Percentiles rank a stretch among this genome's conserved stretches.
Conservation (phyloP, 2,329 filamentous ascomycete species). For the Septoria linicola region DNA sequence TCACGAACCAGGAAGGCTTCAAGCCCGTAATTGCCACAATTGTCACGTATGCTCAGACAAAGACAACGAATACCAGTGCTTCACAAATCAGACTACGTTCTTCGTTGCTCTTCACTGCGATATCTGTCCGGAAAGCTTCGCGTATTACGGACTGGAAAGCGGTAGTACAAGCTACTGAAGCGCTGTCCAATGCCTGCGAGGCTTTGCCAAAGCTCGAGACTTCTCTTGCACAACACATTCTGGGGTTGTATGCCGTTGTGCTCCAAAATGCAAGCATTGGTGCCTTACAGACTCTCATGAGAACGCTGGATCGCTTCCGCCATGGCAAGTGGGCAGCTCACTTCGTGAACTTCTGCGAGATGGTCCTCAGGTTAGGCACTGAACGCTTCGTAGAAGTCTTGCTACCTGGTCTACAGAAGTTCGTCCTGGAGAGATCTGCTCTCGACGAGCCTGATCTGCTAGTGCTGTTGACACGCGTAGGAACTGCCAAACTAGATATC, state of each 20-base stretch:
- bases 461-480: constrained; percentile 19
- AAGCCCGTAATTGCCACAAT: constrained; percentile 64
- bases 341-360: constrained; percentile 84
- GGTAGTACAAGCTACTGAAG: constrained; percentile 52
- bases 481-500: constrained; percentile 9
- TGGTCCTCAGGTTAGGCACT: constrained; percentile 70
- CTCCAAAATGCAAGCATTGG: constrained; percentile 79
- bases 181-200: constrained; percentile 34
- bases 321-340: constrained; percentile 64
- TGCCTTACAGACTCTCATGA: constrained; percentile 68
- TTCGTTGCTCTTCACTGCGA: constrained; percentile 63
- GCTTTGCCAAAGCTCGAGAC: constrained; percentile 23
- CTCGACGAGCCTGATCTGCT: constrained; percentile 9
- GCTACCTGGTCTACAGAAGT: constrained; percentile 79
- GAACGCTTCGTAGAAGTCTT: constrained; percentile 77
- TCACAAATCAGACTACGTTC: constrained; percentile 44
- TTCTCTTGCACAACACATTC: constrained; percentile 38
- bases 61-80: constrained; percentile 40
- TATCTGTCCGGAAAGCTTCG: constrained; percentile 78
- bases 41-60: constrained; percentile 48
- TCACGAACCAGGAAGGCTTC: constrained; percentile 73
- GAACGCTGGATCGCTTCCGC: constrained; percentile 63
- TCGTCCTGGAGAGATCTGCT: constrained; percentile 59
- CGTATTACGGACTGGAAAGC: constrained; percentile 71
- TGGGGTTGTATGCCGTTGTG: constrained; percentile 59